phyloP scores from a whole-genome alignment of 139 green algal species.

The Chlamydomonas incerta region DNA sequence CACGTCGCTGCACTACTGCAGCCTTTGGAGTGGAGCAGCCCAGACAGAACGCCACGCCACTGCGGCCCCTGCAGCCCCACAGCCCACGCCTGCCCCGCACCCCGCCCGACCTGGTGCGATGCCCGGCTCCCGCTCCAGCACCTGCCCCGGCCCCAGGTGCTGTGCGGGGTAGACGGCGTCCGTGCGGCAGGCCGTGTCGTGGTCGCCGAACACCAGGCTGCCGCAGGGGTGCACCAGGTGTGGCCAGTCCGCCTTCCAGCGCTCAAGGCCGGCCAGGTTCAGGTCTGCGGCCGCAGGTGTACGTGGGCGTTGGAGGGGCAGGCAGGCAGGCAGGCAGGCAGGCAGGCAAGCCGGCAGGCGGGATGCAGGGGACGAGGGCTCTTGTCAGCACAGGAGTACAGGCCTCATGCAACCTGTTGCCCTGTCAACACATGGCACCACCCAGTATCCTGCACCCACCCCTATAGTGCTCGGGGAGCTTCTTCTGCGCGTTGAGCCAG shows the following conservation, averaged over 20 bases:
- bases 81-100: not conserved
- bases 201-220: constrained; percentile 13
- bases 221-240: constrained; percentile 4
- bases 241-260: constrained; percentile 30
- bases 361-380: too few relatives aligned
- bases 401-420: too few relatives aligned
- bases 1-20: too few relatives aligned
- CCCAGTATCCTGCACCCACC: not conserved
- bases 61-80: too few relatives aligned
- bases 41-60: too few relatives aligned
- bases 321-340: too few relatives aligned
- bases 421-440: too few relatives aligned
- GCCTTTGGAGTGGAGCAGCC: too few relatives aligned
- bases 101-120: not conserved
- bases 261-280: constrained; percentile 17
- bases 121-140: not conserved
- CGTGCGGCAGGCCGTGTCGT: not conserved
- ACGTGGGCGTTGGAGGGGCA: too few relatives aligned
- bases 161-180: constrained; percentile 1
- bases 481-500: constrained; percentile 31
- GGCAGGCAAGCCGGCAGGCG: too few relatives aligned
- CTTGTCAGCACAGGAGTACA: too few relatives aligned
- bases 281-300: constrained; percentile 20
- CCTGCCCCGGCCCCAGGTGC: not conserved
- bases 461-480: constrained; percentile 23